These are phyloP conservation scores for Scedosporium apiospermum DNA, from an alignment of 2,329 filamentous ascomycete species.

Conservation along the genomic window DNA sequence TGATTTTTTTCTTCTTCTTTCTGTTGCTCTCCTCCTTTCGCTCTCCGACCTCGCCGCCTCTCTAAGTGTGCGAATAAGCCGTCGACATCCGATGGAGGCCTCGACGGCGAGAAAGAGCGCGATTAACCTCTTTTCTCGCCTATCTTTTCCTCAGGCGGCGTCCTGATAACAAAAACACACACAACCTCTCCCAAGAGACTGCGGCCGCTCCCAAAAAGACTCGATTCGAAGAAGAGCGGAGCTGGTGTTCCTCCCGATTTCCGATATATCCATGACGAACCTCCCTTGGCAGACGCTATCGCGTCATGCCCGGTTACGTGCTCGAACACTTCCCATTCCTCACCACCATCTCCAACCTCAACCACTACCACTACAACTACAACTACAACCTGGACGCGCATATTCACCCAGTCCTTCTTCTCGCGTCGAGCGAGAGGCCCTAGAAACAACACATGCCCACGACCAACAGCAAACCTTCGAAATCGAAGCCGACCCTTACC, in stretches of 20 bases:
- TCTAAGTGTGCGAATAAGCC: not conserved
- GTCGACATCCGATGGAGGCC: not conserved
- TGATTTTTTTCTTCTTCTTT: not conserved
- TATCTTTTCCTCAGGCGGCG: not conserved
- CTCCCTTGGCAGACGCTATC: constrained; percentile 5
- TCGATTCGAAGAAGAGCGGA: not conserved
- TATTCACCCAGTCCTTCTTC: not conserved
- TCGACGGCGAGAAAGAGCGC: not conserved
- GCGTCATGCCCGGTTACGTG: constrained; percentile 6
- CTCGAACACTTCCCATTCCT: not conserved
- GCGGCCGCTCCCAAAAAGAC: not conserved
- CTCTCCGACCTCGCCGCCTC: not conserved
- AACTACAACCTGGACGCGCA: not conserved
- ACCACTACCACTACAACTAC: constrained; percentile 19
- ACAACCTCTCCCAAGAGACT: not conserved
- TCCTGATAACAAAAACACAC: not conserved
- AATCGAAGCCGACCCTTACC: not conserved
- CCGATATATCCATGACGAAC: not conserved
- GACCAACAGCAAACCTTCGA: not conserved
- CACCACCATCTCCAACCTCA: not conserved
- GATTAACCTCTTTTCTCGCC: not conserved
- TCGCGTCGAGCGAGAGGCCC: not conserved
- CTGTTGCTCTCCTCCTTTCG: not conserved
- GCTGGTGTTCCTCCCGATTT: not conserved
- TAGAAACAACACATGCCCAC: not conserved